Evolutionary conservation across 768 basidiomycete species (phyloP), one percentile per base, ranked within the genome.

Genomic region (Hemileccinum impolitum): DNA sequence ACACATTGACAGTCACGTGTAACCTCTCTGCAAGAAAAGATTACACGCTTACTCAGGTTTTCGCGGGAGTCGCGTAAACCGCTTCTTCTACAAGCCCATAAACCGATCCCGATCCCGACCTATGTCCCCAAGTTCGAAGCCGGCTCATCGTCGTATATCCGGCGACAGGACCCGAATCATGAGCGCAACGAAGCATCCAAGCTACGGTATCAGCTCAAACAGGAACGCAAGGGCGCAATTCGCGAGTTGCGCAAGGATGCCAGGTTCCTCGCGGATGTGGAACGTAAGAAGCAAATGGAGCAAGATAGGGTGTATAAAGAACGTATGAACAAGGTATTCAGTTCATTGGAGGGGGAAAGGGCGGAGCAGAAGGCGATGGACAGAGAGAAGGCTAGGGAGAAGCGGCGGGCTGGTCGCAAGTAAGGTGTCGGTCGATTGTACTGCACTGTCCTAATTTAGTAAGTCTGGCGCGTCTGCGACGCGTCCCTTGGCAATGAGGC

Each of bases 161-260:
- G 85, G 43, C 75, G 76, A 45, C 87, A 87, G 62, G 96, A 98
- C 67, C 94, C 95, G 9, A 94, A 99, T 67, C 83, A 82, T 52
- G 94, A 95, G 60, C 83, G 90, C 35, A 93, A 91, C 63, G 90
- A 89, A 56, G 81, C 84, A 0, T 71, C 85, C 49, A 98, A 97
- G 68, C 70, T 99, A 61, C 85, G 88, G 47, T 79, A 81, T 35
- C 82, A 94, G 64, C 87, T 93, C 74, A 94, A 94, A 72, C 87
- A 98, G 71, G 96, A 98, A 75, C 75, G 81, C 63, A 98, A 97
- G 75, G 94, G 96, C 38, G 96, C 96, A 5, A 93, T 99, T 53
- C 77, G 95, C 39, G 96, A 99, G 65, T 75, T 99, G 45, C 82
- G 96, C 52, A 97, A 97, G 75, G 96, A 99, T 64, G 85, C 92